Percentiles rank a stretch among this genome's conserved stretches.
These are phyloP conservation scores for Evernia prunastri DNA, from an alignment of 495 filamentous ascomycete species.

Conservation along the genomic window DNA sequence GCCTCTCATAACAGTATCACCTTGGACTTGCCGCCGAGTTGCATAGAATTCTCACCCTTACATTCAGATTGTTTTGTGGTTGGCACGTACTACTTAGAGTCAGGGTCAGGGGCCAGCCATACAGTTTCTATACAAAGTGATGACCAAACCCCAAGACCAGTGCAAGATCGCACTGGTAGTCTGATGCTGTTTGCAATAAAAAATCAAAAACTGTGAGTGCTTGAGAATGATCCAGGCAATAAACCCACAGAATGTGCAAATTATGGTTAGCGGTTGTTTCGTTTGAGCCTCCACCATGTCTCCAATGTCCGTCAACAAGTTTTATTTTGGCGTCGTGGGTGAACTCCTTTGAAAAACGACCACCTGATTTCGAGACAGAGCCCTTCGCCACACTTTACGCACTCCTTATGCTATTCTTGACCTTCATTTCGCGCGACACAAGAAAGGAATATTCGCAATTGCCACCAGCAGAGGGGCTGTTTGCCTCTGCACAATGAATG, in stretches of 20 bases:
- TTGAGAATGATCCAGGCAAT: not conserved
- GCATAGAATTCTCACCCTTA: constrained; percentile 69
- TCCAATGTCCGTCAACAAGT: not conserved
- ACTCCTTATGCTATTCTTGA: constrained; percentile 74
- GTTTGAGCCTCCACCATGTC: not conserved
- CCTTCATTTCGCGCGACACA: constrained; percentile 66
- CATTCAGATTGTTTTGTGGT: constrained; percentile 64
- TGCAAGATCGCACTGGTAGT: constrained; percentile 64
- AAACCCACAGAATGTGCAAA: not conserved
- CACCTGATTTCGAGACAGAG: constrained; percentile 18
- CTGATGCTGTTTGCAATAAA: constrained; percentile 57
- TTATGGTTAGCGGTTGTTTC: not conserved
- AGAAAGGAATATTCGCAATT: constrained; percentile 53
- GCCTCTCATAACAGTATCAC: constrained; percentile 4
- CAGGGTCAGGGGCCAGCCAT: constrained; percentile 29
- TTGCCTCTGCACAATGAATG: constrained; percentile 49
- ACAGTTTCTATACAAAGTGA: constrained; percentile 28
- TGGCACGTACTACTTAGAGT: constrained; percentile 78
- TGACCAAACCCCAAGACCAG: constrained; percentile 24
- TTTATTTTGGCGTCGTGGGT: not conserved
- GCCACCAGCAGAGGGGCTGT: constrained; percentile 69
- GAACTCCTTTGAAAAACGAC: not conserved
- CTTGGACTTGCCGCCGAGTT: constrained; percentile 66
- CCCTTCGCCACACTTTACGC: constrained; percentile 41
- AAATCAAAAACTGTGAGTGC: constrained; percentile 8